phyloP scores from a whole-genome alignment of 495 filamentous ascomycete species.

The Annulohypoxylon bovei region DNA sequence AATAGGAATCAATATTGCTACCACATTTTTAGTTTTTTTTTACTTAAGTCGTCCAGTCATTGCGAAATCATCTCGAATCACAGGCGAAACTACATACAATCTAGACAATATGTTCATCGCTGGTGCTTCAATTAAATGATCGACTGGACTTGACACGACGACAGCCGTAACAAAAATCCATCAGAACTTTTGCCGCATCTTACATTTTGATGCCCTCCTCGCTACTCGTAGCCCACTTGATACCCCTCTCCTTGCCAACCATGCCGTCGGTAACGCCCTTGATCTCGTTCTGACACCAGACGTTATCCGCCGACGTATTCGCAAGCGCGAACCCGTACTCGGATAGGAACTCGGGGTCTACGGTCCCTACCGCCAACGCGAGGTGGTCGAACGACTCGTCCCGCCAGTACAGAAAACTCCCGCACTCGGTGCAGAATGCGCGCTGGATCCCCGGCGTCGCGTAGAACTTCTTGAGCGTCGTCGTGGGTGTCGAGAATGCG shows the following conservation, averaged over 20 bases:
- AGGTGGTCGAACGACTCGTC: conserved; percentile 25
- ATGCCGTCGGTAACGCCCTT: conserved; percentile 50
- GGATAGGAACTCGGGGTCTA: conserved; percentile 51
- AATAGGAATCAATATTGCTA: neutral
- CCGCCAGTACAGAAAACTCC: conserved; percentile 52
- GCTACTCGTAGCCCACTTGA: conserved; percentile 32
- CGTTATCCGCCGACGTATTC: conserved; percentile 33
- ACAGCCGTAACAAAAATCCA: too few relatives aligned
- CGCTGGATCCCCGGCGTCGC: conserved; percentile 47
- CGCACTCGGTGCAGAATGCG: conserved; percentile 51
- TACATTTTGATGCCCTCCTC: conserved; percentile 24
- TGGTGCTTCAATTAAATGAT: neutral
- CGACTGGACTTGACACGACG: neutral
- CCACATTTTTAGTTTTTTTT: too few relatives aligned
- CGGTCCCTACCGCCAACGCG: conserved; percentile 45
- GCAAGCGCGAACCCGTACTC: conserved; percentile 49
- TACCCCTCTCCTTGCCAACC: conserved; percentile 57
- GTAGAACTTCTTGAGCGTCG: conserved; percentile 44
- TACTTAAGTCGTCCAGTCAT: too few relatives aligned
- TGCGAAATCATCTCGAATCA: too few relatives aligned
- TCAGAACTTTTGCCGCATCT: too few relatives aligned
- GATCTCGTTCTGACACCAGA: conserved; percentile 51
- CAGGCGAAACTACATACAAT: too few relatives aligned
- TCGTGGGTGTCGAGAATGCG: conserved; percentile 30
- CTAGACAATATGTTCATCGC: too few relatives aligned